Evolutionary conservation across 805 yeast species (phyloP), one percentile per base, ranked within the genome.

Genomic region (Helenozyma rhizophorensis): DNA sequence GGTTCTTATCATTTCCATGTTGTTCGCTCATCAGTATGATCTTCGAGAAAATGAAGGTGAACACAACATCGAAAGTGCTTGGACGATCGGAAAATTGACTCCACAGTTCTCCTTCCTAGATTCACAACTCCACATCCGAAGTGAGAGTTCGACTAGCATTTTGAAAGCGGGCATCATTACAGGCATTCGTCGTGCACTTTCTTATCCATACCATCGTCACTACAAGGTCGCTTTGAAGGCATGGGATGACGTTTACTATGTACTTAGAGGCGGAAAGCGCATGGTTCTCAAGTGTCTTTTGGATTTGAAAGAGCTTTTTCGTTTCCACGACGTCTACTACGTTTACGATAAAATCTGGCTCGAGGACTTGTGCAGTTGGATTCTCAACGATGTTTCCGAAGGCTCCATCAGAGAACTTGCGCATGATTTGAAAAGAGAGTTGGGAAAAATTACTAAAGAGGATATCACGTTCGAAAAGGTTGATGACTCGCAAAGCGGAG

Each of bases 71-170:
- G 98, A 93, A 56, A 83, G 95, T 36, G 86, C 94, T 0, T 93
- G 98, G 98, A 80, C 90, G 0, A 72, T 93, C 4, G 98, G 98
- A 1, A 88, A 83, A 45, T 48, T 93, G 14, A 63, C 79, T 0
- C 96, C 97, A 1, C 93, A 86, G 48, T 58, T 90, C 23, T 55
- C 88, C 6, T 78, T 70, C 43, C 60, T 93, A 21, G 97, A 88
- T 53, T 60, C 74, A 11, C 76, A 72, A 43, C 43, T 83, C 17
- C 52, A 72, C 1, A 42, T 60, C 2, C 13, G 55, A 42, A 13
- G 28, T 56, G 47, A 32, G 41, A 11, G 55, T 48, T 45, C 36
- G n/a, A 23, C 28, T 12, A 54, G 50, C 28, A 50, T 74, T 19
- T 65, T 90, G 23, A 65, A 62, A 30, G 75, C 79, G 0, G 50